These are phyloP conservation scores for Trichoderma pleuroti DNA, from an alignment of 2,329 filamentous ascomycete genomes.

Conservation along the genomic window DNA sequence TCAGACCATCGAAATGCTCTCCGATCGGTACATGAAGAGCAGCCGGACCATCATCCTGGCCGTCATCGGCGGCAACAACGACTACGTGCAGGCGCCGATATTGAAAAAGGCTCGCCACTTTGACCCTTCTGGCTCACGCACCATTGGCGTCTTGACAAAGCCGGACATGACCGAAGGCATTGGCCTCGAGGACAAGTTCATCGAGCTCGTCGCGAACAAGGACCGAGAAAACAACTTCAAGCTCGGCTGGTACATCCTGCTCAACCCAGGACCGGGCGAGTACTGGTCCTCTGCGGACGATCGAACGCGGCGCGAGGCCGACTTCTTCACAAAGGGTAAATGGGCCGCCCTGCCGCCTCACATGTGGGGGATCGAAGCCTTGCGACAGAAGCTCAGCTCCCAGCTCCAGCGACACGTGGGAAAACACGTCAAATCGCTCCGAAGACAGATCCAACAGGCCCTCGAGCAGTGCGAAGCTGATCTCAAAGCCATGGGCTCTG, in stretches of 20 bases:
- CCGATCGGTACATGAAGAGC: conserved; percentile 54
- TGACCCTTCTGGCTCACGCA: conserved; percentile 47
- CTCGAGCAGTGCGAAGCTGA: conserved; percentile 48
- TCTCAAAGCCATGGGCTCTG: conserved; percentile 48
- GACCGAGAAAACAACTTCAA: conserved; percentile 49
- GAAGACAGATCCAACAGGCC: conserved; percentile 49
- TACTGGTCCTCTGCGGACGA: conserved; percentile 42
- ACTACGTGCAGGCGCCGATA: conserved; percentile 52
- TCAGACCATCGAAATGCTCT: conserved; percentile 49
- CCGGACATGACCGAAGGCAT: conserved; percentile 52
- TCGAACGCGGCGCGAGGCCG: conserved; percentile 41
- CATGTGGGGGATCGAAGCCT: conserved; percentile 45
- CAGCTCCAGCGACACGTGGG: conserved; percentile 52
- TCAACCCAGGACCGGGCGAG: conserved; percentile 48
- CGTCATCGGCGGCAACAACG: conserved; percentile 53
- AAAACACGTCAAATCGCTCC: conserved; percentile 48
- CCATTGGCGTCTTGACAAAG: conserved; percentile 52
- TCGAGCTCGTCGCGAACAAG: conserved; percentile 50
- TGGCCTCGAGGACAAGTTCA: conserved; percentile 52
- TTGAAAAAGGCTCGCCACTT: conserved; percentile 49
- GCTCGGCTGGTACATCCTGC: conserved; percentile 50
- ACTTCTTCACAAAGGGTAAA: conserved; percentile 49
- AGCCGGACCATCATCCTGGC: conserved; percentile 53
- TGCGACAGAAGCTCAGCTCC: conserved; percentile 47
- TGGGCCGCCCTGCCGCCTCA: conserved; percentile 46